Conservation (phyloP, 208 protist genomes). For the Crithidia expoeki region DNA sequence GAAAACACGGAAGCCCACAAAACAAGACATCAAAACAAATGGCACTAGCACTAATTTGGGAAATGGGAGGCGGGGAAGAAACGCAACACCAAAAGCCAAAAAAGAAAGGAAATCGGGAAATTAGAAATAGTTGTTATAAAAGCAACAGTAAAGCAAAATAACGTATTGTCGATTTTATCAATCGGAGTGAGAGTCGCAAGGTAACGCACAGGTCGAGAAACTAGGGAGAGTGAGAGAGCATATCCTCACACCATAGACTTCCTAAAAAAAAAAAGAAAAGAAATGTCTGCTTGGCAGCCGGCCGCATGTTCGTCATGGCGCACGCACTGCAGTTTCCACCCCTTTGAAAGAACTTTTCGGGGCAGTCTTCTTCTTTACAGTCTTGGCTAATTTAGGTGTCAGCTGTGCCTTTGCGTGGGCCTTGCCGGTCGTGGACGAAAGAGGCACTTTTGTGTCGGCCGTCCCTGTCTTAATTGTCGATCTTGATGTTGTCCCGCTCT, state of each 20-base stretch:
- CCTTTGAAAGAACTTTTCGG: not conserved
- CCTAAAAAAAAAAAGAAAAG: slow-evolving; percentile 1
- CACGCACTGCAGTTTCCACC: not conserved
- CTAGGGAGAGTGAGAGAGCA: not conserved
- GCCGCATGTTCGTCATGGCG: too few relatives aligned
- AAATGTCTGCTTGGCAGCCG: too few relatives aligned
- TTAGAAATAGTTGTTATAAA: not conserved
- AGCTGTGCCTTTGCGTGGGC: not conserved
- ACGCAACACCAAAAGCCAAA: too few relatives aligned
- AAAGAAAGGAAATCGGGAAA: too few relatives aligned
- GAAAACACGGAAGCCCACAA: too few relatives aligned
- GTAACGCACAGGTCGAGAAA: too few relatives aligned
- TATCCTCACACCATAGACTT: not conserved
- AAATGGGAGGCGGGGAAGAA: not conserved
- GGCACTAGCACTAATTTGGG: not conserved
- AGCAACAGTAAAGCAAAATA: slow-evolving; percentile 4
- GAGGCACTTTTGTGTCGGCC: not conserved
- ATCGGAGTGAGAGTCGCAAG: too few relatives aligned
- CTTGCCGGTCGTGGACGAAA: too few relatives aligned
- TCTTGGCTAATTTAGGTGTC: too few relatives aligned
- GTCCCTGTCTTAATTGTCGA: too few relatives aligned
- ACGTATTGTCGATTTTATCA: too few relatives aligned
- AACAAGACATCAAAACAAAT: too few relatives aligned
- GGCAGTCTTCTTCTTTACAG: not conserved
- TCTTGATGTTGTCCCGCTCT: not conserved